Percentiles rank a stretch among this genome's conserved stretches.
Conservation (phyloP, 257 asterid species). For the Solanum neorickii region DNA sequence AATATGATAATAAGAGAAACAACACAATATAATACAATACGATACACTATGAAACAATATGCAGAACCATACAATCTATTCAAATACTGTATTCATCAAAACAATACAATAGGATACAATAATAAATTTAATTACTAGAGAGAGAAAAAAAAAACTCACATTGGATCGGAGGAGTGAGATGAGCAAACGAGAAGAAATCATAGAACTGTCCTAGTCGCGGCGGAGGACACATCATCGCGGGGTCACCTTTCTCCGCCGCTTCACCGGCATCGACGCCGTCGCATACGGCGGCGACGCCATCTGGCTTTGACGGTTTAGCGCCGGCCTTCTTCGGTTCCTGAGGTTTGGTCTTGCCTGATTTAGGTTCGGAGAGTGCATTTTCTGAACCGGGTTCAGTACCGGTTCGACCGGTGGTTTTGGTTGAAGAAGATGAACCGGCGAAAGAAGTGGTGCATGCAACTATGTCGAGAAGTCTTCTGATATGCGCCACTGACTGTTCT, state of each 20-base stretch:
- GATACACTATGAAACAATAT: too few species aligned
- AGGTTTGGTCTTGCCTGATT: slow-evolving; percentile 17
- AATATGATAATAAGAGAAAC: too few species aligned
- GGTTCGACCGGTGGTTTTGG: slow-evolving; percentile 25
- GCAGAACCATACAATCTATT: too few species aligned
- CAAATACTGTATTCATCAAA: too few species aligned
- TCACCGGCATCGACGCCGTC: slow-evolving; percentile 19
- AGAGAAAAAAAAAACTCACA: slow-evolving; percentile 28
- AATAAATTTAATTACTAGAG: background rate
- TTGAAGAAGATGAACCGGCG: slow-evolving; percentile 42
- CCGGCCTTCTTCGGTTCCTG: slow-evolving; percentile 27
- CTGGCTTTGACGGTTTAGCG: slow-evolving; percentile 26
- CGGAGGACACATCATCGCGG: slow-evolving; percentile 65
- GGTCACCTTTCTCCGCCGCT: slow-evolving; percentile 26
- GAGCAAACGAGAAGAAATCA: slow-evolving; percentile 74
- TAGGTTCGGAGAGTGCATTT: slow-evolving; percentile 9
- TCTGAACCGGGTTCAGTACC: slow-evolving; percentile 28
- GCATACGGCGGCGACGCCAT: background rate
- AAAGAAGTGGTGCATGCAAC: slow-evolving; percentile 96
- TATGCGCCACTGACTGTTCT: slow-evolving; percentile 62
- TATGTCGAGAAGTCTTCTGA: slow-evolving; percentile 82
- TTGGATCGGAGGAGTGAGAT: slow-evolving; percentile 78
- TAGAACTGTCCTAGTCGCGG: slow-evolving; percentile 73
- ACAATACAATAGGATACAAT: too few species aligned
- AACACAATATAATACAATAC: too few species aligned